A percentile compares a stretch with the other conserved stretches of the same genome.
phyloP scores from a whole-genome alignment of 2,329 filamentous ascomycete genomes.

The Pseudogymnoascus sp. region DNA sequence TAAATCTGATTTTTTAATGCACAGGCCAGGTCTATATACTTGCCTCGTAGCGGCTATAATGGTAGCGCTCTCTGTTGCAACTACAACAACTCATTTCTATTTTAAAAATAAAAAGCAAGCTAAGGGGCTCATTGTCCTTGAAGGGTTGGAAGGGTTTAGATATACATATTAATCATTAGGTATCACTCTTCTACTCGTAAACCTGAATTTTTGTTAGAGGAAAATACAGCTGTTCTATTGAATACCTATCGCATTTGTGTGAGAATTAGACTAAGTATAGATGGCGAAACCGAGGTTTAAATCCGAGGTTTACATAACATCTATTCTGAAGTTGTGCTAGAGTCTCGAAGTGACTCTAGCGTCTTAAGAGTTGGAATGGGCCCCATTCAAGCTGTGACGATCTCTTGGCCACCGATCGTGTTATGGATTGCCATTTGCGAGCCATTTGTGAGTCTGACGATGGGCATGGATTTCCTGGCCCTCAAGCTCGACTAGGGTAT shows the following conservation, averaged over 20 bases:
- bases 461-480: neutral
- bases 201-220: neutral
- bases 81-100: slow-evolving; percentile 20
- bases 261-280: neutral
- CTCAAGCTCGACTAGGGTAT: neutral
- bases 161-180: slow-evolving; percentile 13
- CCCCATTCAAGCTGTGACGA: too few relatives aligned
- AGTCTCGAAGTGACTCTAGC: too few relatives aligned
- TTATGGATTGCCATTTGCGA: neutral
- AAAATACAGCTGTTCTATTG: neutral
- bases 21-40: slow-evolving; percentile 14
- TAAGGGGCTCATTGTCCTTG: slow-evolving; percentile 23
- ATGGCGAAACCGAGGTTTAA: neutral
- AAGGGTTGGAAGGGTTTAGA: slow-evolving; percentile 22
- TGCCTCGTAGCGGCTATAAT: slow-evolving; percentile 10
- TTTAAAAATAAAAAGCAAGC: slow-evolving; percentile 24
- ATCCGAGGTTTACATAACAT: neutral
- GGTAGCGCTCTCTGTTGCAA: slow-evolving; percentile 18
- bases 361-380: too few relatives aligned
- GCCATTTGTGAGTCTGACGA: neutral
- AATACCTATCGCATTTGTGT: neutral
- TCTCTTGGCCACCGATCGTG: too few relatives aligned
- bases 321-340: neutral
- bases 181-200: neutral
- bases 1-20: neutral